These are phyloP conservation scores for Clarireedia paspali DNA, from an alignment of 2,329 filamentous ascomycete species.

Conservation along the genomic window DNA sequence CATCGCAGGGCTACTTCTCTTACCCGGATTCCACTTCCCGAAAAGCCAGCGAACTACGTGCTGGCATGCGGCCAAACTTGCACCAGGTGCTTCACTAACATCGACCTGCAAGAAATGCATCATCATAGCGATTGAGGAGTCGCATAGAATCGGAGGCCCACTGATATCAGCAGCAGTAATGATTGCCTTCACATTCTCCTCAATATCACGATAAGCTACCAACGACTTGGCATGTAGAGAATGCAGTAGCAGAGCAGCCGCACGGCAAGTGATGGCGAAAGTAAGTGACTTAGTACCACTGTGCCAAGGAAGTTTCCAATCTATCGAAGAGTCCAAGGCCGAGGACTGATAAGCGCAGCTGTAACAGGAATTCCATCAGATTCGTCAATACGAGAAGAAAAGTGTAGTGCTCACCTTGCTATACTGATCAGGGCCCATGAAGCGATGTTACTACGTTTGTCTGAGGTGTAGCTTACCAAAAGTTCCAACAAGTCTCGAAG, in stretches of 20 bases:
- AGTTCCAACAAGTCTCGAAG: constrained; percentile 48
- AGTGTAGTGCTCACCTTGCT: constrained; percentile 52
- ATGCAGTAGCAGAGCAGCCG: constrained; percentile 63
- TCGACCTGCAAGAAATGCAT: constrained; percentile 57
- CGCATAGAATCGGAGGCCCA: constrained; percentile 71
- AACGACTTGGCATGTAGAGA: constrained; percentile 58
- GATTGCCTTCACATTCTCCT: constrained; percentile 64
- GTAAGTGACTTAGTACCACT: constrained; percentile 63
- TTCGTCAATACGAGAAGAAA: neutral
- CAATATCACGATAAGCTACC: constrained; percentile 59
- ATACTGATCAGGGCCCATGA: constrained; percentile 84
- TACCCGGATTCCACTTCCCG: constrained; percentile 75
- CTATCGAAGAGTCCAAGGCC: constrained; percentile 34
- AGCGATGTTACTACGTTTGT: constrained; percentile 59
- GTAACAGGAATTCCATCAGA: constrained; percentile 12
- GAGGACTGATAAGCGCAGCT: constrained; percentile 40
- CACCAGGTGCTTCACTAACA: constrained; percentile 60
- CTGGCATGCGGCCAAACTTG: constrained; percentile 58
- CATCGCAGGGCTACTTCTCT: constrained; percentile 25
- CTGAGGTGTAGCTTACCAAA: constrained; percentile 51
- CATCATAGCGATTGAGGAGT: constrained; percentile 71
- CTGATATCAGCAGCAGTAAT: constrained; percentile 72
- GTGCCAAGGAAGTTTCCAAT: constrained; percentile 73
- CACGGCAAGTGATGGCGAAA: constrained; percentile 62
- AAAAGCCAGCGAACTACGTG: constrained; percentile 77